Evolutionary conservation across 345 rosid species (phyloP).

Genomic region (Bruguiera gymnorhiza): DNA sequence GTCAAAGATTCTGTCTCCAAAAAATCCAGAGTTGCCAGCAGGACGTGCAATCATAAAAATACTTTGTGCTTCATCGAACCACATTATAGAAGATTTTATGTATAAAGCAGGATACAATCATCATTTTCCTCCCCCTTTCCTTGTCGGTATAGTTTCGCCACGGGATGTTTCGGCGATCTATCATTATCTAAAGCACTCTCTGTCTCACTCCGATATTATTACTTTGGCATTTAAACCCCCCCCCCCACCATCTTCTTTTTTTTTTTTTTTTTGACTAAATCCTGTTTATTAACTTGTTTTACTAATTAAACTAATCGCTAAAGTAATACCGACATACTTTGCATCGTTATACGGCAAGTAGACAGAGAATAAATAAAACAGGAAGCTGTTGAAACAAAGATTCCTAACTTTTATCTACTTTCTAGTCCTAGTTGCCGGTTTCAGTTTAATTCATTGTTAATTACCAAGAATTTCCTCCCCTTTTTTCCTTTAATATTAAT

Average conservation of each 20-base stretch:
- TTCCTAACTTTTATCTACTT: too few relatives aligned
- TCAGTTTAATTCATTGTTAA: too few relatives aligned
- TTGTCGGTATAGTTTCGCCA: conserved; percentile 16
- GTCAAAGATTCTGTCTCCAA: background rate
- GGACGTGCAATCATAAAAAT: background rate
- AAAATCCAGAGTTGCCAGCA: background rate
- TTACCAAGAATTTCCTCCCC: too few relatives aligned
- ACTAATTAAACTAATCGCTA: too few relatives aligned
- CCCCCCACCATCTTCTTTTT: background rate
- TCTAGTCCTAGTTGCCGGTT: too few relatives aligned
- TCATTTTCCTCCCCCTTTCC: background rate
- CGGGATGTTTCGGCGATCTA: background rate
- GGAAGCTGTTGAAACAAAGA: too few relatives aligned
- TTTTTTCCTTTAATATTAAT: too few relatives aligned
- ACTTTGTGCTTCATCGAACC: background rate
- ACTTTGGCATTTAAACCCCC: background rate
- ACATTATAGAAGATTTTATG: background rate
- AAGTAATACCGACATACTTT: too few relatives aligned
- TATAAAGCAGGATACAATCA: background rate
- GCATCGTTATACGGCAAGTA: too few relatives aligned
- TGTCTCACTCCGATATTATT: conserved; percentile 17
- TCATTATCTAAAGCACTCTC: conserved; percentile 7
- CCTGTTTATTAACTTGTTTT: too few relatives aligned
- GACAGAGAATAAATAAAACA: too few relatives aligned
- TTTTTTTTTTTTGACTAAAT: too few relatives aligned